These are phyloP conservation scores for Eremochloa ophiuroides DNA, from an alignment of 176 grass and related monocot species.

Conservation along the genomic window DNA sequence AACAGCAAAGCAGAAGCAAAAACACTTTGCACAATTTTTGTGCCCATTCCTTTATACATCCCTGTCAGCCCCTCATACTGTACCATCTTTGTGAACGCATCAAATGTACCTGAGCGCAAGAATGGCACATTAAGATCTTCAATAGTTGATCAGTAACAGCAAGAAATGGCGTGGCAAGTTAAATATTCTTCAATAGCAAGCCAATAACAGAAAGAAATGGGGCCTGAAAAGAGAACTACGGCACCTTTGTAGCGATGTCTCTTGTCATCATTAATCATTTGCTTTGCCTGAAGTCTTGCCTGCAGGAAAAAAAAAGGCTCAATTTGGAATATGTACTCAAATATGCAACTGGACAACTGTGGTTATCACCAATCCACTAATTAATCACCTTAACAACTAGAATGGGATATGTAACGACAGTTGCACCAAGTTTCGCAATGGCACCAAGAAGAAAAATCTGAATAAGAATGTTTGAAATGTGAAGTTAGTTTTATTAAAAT, in stretches of 20 bases:
- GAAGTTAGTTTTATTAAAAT: conserved; percentile 15
- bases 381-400: conserved; percentile 81
- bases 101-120: conserved; percentile 65
- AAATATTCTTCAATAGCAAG: background rate
- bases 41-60: conserved; percentile 95
- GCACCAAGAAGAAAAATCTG: conserved; percentile 99
- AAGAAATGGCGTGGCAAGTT: background rate
- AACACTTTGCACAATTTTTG: conserved; percentile 94
- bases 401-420: conserved; percentile 83
- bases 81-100: conserved; percentile 81
- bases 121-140: background rate
- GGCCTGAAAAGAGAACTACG: background rate
- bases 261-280: conserved; percentile 51
- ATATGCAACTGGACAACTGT: background rate
- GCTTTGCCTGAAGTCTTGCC: conserved; percentile 86
- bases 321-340: background rate
- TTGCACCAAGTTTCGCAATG: conserved; percentile 88
- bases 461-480: conserved; percentile 25
- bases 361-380: background rate
- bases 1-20: conserved; percentile 95
- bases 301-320: conserved; percentile 26
- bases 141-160: background rate
- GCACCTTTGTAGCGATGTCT: conserved; percentile 79
- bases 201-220: background rate
- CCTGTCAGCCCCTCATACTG: conserved; percentile 66